Evolutionary conservation across 192 early-diverging fungal species (phyloP).

Genomic region (Paraglomus brasilianum): DNA sequence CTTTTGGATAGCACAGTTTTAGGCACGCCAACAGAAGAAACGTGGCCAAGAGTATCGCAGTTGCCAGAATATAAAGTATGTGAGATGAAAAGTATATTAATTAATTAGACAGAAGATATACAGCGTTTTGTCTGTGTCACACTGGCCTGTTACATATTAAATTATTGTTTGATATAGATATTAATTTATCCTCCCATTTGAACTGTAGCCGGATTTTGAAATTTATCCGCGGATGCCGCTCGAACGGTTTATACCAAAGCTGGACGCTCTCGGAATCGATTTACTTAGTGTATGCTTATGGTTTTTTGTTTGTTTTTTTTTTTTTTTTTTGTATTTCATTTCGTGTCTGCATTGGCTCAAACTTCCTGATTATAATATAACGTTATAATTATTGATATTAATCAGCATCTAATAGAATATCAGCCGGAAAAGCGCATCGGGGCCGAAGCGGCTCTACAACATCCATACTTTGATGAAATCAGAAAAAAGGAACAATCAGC

Average conservation of each 20-base stretch:
- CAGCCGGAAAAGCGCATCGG: slow-evolving; percentile 27
- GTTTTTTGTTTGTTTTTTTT: slow-evolving; percentile 3
- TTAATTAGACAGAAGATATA: too few relatives aligned
- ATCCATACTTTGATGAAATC: slow-evolving; percentile 32
- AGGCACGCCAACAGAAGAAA: slow-evolving; percentile 77
- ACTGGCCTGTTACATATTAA: neutral
- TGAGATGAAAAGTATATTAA: too few relatives aligned
- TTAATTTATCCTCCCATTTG: neutral
- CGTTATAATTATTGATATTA: neutral
- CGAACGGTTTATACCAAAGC: slow-evolving; percentile 76
- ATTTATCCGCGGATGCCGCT: slow-evolving; percentile 68
- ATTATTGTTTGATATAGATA: neutral
- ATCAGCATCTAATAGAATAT: slow-evolving; percentile 31
- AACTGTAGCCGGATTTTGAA: slow-evolving; percentile 66
- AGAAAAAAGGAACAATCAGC: slow-evolving; percentile 31
- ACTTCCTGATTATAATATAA: neutral
- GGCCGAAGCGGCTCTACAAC: slow-evolving; percentile 29
- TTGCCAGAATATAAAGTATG: slow-evolving; percentile 85
- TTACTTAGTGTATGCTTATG: slow-evolving; percentile 62
- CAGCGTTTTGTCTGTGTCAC: neutral
- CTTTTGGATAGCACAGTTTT: slow-evolving; percentile 46
- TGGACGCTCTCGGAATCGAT: slow-evolving; percentile 83
- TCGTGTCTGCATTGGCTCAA: neutral
- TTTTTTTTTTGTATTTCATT: neutral
- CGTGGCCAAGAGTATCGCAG: slow-evolving; percentile 83